These are phyloP conservation scores for Hypoxylon sp. DNA, from an alignment of 2,329 filamentous ascomycete species.

Conservation along the genomic window DNA sequence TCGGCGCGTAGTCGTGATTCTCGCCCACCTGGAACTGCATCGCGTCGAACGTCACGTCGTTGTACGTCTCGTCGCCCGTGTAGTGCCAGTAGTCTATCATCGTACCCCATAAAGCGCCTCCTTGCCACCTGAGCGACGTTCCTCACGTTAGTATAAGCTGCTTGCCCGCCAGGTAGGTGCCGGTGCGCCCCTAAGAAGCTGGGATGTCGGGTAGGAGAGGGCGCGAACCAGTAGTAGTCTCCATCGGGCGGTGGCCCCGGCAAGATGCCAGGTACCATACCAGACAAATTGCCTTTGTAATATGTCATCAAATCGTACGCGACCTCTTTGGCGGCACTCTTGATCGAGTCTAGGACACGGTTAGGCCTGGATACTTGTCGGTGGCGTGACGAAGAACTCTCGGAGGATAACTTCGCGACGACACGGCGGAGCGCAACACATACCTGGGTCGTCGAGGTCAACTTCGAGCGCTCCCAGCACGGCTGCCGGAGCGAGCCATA, in stretches of 20 bases:
- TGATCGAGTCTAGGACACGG: conserved; percentile 39
- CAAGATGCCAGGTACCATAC: conserved; percentile 52
- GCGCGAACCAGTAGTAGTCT: conserved; percentile 43
- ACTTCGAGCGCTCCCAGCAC: conserved; percentile 42
- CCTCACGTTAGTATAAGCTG: neutral
- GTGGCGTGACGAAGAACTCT: neutral
- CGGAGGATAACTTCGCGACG: neutral
- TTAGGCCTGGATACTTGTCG: neutral
- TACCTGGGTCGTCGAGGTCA: conserved; percentile 40
- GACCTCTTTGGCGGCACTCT: conserved; percentile 38
- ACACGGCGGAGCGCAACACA: neutral
- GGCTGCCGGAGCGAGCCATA: conserved; percentile 38
- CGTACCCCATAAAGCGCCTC: conserved; percentile 59
- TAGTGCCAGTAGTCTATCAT: conserved; percentile 65
- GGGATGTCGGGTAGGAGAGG: neutral
- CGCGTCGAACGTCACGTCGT: conserved; percentile 54
- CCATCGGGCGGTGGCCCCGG: conserved; percentile 42
- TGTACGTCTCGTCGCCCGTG: conserved; percentile 61
- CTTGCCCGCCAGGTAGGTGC: conserved; percentile 6
- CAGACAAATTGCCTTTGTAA: conserved; percentile 46
- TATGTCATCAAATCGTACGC: conserved; percentile 42
- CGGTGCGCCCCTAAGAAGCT: neutral
- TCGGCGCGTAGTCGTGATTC: conserved; percentile 55
- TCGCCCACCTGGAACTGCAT: conserved; percentile 56
- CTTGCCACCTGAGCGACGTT: conserved; percentile 58